Evolutionary conservation across 2,329 filamentous ascomycete genomes (phyloP), one percentile per base, ranked within the genome.

Genomic region (Aspergillus amoenus): DNA sequence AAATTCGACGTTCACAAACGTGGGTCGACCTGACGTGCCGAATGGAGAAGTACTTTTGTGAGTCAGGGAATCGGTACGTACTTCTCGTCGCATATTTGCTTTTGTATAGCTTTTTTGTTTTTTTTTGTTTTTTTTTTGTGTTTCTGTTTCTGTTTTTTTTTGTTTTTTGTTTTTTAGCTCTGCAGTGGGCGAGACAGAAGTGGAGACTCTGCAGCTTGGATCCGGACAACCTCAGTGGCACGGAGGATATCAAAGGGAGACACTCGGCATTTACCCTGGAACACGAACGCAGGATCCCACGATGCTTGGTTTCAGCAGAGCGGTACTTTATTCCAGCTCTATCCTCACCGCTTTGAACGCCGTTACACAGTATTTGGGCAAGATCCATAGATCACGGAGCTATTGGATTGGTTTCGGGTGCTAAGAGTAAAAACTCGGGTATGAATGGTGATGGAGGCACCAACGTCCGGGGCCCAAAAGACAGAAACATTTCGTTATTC

Each of bases 301-400:
- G 49, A 32, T 21, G 24, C 15, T 21, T 42, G 22, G 37, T 42
- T 27, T 46, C 50, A 34, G 42, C 30, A 40, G 3, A 43, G 15
- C 8, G 5, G 27, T 52, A 39, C 50, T 45, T 45, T 34, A 11
- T 11, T 32, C 41, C 11, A n/a, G 24, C 27, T 34, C 12, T 21
- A 27, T 37, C 30, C 13, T 17, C 24, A 15, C 21, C 41, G 18
- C 50, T 17, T 52, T 27, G 17, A 39, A 24, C 21, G 22, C 21
- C 43, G 51, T 47, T 53, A 53, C 51, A 53, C 51, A 53, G 15
- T 27, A 41, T 24, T 41, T 17, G 51, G n/a, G 34, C 32, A 45
- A 32, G 21, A 53, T 32, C 22, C 50, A 30, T 53, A 13, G 34
- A 47, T 53, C 42, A 4, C 21, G 24, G 21, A 21, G 41, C 42